These are phyloP conservation scores for Malassezia yamatoensis DNA, from an alignment of 1,284 basidiomycete species.

Conservation along the genomic window DNA sequence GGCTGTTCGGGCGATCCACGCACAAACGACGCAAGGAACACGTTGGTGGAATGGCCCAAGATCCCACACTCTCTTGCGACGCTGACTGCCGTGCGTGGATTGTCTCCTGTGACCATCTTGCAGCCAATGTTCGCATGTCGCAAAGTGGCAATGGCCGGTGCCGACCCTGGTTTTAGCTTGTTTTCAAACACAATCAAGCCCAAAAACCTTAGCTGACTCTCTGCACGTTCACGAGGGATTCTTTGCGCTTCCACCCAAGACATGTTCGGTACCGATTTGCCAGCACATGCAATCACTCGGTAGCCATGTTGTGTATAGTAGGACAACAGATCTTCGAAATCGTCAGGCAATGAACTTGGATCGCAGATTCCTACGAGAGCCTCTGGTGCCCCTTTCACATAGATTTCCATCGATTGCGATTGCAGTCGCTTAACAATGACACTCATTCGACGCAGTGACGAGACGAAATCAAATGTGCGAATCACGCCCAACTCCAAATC, in stretches of 20 bases:
- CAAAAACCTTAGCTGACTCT: conserved; percentile 79
- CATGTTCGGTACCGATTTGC: conserved; percentile 82
- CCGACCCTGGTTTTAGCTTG: conserved; percentile 86
- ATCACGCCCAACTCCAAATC: conserved; percentile 78
- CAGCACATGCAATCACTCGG: conserved; percentile 94
- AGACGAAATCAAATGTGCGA: conserved; percentile 92
- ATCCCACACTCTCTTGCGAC: conserved; percentile 90
- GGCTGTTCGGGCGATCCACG: conserved; percentile 14
- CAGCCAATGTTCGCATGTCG: conserved; percentile 82
- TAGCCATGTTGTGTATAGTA: conserved; percentile 97
- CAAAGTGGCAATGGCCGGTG: conserved; percentile 79
- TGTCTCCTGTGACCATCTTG: conserved; percentile 98
- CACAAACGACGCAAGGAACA: conserved; percentile 74
- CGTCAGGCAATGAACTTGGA: conserved; percentile 57
- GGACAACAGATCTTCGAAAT: conserved; percentile 90
- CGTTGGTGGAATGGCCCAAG: conserved; percentile 75
- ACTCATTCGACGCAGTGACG: conserved; percentile 84
- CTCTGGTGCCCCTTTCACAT: conserved; percentile 97
- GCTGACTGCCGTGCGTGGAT: conserved; percentile 88
- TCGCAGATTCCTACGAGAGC: conserved; percentile 83
- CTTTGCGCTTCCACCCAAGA: conserved; percentile 97
- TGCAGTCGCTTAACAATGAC: conserved; percentile 92
- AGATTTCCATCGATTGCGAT: conserved; percentile 89
- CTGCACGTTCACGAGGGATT: conserved; percentile 90
- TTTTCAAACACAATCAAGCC: conserved; percentile 98